A percentile compares a stretch with the other conserved stretches of the same genome.
These are phyloP conservation scores for Triticum urartu DNA, from an alignment of 176 grass and related monocot species.

Conservation along the genomic window DNA sequence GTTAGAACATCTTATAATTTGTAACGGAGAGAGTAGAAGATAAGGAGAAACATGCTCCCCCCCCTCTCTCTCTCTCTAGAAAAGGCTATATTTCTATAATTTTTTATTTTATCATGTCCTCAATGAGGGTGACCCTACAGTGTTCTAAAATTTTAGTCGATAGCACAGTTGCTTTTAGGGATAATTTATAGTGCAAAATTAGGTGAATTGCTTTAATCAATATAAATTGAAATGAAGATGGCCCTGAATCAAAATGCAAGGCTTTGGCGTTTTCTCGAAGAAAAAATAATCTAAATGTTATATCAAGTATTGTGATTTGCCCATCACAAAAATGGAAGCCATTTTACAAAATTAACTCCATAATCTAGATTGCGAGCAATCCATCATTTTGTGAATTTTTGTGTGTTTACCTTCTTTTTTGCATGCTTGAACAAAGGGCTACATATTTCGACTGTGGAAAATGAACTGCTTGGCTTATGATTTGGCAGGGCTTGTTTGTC, in stretches of 20 bases:
- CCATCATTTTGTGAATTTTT: conserved; percentile 6
- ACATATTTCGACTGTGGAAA: conserved; percentile 7
- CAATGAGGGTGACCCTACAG: not conserved
- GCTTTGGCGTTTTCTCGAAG: too few relatives aligned
- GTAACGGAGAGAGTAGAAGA: not conserved
- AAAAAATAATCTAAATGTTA: not conserved
- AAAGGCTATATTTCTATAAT: not conserved
- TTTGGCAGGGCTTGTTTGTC: conserved; percentile 81
- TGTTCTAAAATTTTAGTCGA: not conserved
- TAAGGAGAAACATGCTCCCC: not conserved
- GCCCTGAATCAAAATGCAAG: too few relatives aligned
- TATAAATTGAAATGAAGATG: not conserved
- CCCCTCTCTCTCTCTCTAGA: too few relatives aligned
- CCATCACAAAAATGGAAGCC: not conserved
- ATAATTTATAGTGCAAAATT: conserved; percentile 9
- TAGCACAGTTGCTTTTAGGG: not conserved
- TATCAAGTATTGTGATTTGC: not conserved
- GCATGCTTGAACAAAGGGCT: conserved; percentile 17
- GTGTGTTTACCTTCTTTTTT: not conserved
- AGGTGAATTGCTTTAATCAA: conserved; percentile 1
- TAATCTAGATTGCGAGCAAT: not conserved
- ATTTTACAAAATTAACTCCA: not conserved
- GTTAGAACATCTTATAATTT: too few relatives aligned
- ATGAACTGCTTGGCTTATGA: conserved; percentile 28
- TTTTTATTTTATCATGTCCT: not conserved